phyloP scores from a whole-genome alignment of 2,329 filamentous ascomycete genomes.

The Sordariomycetes sp. region DNA sequence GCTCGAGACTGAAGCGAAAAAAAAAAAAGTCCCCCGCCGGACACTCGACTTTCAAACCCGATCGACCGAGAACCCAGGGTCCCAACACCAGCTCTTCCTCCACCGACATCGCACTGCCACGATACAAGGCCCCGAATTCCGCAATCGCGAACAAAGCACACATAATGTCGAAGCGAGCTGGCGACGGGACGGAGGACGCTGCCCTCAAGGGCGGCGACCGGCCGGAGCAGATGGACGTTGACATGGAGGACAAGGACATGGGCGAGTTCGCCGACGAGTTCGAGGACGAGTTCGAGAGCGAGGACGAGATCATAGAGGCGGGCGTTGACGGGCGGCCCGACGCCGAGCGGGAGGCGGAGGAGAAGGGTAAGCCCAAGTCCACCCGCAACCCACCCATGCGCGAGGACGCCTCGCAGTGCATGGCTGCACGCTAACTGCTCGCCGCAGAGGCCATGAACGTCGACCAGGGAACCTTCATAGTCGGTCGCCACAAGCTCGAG shows the following conservation, averaged over 20 bases:
- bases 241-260: conserved; percentile 41
- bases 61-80: not conserved
- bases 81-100: not conserved
- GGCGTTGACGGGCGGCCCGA: conserved; percentile 89
- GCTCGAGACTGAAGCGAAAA: not conserved
- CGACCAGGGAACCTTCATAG: conserved; percentile 90
- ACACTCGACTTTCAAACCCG: not conserved
- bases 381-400: no score
- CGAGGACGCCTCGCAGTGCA: no score
- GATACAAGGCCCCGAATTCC: not conserved
- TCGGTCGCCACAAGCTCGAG: conserved; percentile 81
- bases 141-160: not conserved
- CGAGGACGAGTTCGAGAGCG: conserved; percentile 78
- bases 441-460: conserved; percentile 55
- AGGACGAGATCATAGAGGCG: conserved; percentile 85
- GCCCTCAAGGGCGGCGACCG: conserved; percentile 48
- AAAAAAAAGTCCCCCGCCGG: not conserved
- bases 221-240: conserved; percentile 53
- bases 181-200: conserved; percentile 28
- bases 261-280: conserved; percentile 93
- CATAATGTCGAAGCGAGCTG: conserved; percentile 47
- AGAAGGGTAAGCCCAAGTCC: conserved; percentile 35
- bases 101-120: not conserved
- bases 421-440: not conserved
- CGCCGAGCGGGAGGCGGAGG: conserved; percentile 82